These are phyloP conservation scores for Trichoderma gracile DNA, from an alignment of 2,329 filamentous ascomycete species.

Conservation along the genomic window DNA sequence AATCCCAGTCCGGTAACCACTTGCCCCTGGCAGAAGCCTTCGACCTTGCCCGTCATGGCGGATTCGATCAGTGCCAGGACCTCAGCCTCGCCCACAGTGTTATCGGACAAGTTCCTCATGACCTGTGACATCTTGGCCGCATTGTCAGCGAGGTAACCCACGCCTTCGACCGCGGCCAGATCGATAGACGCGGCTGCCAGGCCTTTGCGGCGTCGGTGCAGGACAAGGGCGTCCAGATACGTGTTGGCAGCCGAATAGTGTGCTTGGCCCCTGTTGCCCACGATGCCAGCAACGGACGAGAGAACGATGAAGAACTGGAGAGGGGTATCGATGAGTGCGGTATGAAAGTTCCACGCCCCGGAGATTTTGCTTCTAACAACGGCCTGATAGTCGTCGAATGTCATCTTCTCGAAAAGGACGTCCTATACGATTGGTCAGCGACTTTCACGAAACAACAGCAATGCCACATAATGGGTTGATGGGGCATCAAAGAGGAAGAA, in stretches of 20 bases:
- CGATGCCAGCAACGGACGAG: slow-evolving; percentile 54
- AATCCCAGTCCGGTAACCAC: slow-evolving; percentile 57
- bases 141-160: slow-evolving; percentile 53
- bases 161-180: slow-evolving; percentile 52
- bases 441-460: not conserved
- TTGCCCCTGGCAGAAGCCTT: slow-evolving; percentile 48
- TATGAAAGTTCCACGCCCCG: slow-evolving; percentile 57
- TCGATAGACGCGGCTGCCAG: slow-evolving; percentile 52
- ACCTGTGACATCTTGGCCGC: slow-evolving; percentile 46
- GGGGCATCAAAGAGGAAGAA: not conserved
- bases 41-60: slow-evolving; percentile 50
- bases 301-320: slow-evolving; percentile 57
- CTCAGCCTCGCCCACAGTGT: slow-evolving; percentile 55
- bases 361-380: slow-evolving; percentile 55
- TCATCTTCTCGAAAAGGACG: slow-evolving; percentile 56
- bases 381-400: slow-evolving; percentile 47
- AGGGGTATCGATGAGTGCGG: slow-evolving; percentile 41
- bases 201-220: slow-evolving; percentile 43
- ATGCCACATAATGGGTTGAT: not conserved
- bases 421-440: slow-evolving; percentile 37
- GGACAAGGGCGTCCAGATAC: slow-evolving; percentile 41
- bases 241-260: slow-evolving; percentile 55
- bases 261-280: slow-evolving; percentile 54
- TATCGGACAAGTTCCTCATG: slow-evolving; percentile 49
- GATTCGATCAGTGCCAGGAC: slow-evolving; percentile 55